Evolutionary conservation across 2,329 filamentous ascomycete species (phyloP), one percentile per base, ranked within the genome.

Genomic region (Penicillium sp.): DNA sequence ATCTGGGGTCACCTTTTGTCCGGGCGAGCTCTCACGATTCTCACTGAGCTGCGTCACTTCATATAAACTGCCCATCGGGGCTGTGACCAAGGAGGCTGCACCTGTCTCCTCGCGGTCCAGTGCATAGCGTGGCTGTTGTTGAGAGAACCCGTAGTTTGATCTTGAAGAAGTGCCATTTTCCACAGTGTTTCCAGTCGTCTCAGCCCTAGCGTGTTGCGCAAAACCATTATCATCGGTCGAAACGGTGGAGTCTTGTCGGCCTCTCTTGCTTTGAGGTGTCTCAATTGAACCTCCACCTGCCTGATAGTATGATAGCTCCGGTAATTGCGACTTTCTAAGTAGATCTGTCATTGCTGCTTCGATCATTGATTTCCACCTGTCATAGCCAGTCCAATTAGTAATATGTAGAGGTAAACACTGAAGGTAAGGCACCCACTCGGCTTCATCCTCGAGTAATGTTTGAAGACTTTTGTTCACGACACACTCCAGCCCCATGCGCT

Each of bases 381-480:
- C 25, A 11, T 45, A 29, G 41, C 16, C 30, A 22, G 53, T 31
- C 16, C 29, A 9, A 39, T 64, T 48, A 59, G 52, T 39, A 28
- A 30, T 34, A 38, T 11, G 11, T 39, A 40, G 18, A 14, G 19
- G 13, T 41, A 35, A 28, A 25, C 14, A 36, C 6, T 59, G 29
- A 62, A 49, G 33, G 16, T 29, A 39, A 47, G 37, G 31, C 14
- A 42, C 68, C 57, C 70, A 74, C 62, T 77, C 74, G 9, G 71
- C 69, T 54, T 79, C 76, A 50, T 77, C 74, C 44, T 71, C 68
- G 18, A 79, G 68, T 58, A 79, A 61, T 9, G 75, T 77, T 59
- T 75, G 72, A 19, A 75, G 66, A 50, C 75, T 78, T 52, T 78
- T 79, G 57, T 80, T 79, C 41, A 79, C 66, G 27, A 78, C 67